These are phyloP conservation scores for Coemansia umbellata DNA, from an alignment of 192 early-diverging fungal species.

Conservation along the genomic window DNA sequence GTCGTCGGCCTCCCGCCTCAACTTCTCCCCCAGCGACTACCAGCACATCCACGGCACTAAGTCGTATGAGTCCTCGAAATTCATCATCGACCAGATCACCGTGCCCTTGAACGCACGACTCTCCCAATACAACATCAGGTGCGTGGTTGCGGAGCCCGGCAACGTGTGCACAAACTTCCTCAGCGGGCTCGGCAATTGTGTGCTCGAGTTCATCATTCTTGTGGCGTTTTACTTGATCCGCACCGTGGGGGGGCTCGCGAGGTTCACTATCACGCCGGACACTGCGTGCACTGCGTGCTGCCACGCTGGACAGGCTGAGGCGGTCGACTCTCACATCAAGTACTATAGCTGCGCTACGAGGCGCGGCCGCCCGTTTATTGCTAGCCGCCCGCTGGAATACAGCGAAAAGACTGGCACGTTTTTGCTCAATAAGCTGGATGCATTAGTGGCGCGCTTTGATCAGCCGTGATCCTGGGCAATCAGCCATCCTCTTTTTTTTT, in stretches of 20 bases:
- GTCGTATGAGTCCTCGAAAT: slow-evolving; percentile 53
- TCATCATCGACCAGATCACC: slow-evolving; percentile 44
- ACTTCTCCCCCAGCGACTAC: slow-evolving; percentile 33
- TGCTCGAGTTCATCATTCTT: slow-evolving; percentile 17
- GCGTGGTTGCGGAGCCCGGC: slow-evolving; percentile 46
- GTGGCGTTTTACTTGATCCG: slow-evolving; percentile 31
- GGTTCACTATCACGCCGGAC: slow-evolving; percentile 36
- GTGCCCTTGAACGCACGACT: slow-evolving; percentile 21
- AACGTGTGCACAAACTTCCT: slow-evolving; percentile 38
- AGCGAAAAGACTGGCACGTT: slow-evolving; percentile 4
- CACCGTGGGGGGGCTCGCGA: slow-evolving; percentile 4
- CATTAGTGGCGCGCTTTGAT: slow-evolving; percentile 8
- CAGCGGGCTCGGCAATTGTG: slow-evolving; percentile 8
- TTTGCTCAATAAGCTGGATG: slow-evolving; percentile 18
- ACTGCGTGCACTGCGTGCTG: slow-evolving; percentile 10
- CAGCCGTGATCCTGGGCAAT: too few relatives aligned
- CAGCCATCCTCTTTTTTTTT: too few relatives aligned
- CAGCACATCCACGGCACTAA: slow-evolving; percentile 40
- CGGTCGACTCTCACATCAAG: slow-evolving; percentile 28
- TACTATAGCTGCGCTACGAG: slow-evolving; percentile 33
- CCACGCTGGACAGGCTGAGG: slow-evolving; percentile 7
- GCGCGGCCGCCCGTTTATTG: slow-evolving; percentile 17
- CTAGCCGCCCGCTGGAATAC: slow-evolving; percentile 1
- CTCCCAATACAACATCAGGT: neutral
- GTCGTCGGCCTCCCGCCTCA: slow-evolving; percentile 22